Base-by-base conservation (phyloP, 768 basidiomycete genomes). In the Hortiboletus campestris region DNA sequence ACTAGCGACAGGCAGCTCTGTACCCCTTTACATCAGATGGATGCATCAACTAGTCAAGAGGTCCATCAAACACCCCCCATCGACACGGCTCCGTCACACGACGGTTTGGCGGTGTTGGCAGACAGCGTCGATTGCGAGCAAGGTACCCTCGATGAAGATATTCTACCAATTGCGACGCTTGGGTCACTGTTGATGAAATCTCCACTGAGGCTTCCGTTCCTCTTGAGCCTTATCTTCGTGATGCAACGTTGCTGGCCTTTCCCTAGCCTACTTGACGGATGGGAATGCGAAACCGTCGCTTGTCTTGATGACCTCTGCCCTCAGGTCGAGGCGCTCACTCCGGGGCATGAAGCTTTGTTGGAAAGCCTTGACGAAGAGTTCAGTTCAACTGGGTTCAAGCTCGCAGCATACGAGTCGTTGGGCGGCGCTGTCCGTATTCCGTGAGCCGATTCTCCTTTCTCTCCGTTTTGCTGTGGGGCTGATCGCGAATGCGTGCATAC, bases 381-480 rank as follows among this genome's bases (percentile, higher is more conserved):
- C 25, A 53, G 39, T 29, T 60, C 65, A 1, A 57, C 36, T 0
- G 60, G 61, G 16, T 75, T 74, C 57, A 67, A 66, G 57, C 48
- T 60, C 9, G 65, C 66, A 43, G 70, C 64, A 14, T 70, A 67
- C 43, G 67, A 70, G 40, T 74, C 63, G 41, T 60, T 76, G 32
- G 65, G 72, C 13, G 76, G 69, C 3, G 74, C 72, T 4, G 67
- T 77, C 7, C 61, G 67, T 32, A 69, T 77, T 17, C 70, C 70
- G 66, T 73, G 47, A 51, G 59, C 31, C 25, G 31, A 35, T 25
- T 35, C 25, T 49, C 11, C n/a, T 12, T 10, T 14, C 0, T 16
- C 10, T 32, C 25, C 11, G 29, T 31, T 31, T 17, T 34, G n/a
- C 4, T 16, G 20, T 4, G 6, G 39, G 49, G 17, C 46, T 64